A percentile compares a stretch with the other conserved stretches of the same genome.
phyloP scores from a whole-genome alignment of 495 filamentous ascomycete genomes.

The Annulohypoxylon maeteangense region DNA sequence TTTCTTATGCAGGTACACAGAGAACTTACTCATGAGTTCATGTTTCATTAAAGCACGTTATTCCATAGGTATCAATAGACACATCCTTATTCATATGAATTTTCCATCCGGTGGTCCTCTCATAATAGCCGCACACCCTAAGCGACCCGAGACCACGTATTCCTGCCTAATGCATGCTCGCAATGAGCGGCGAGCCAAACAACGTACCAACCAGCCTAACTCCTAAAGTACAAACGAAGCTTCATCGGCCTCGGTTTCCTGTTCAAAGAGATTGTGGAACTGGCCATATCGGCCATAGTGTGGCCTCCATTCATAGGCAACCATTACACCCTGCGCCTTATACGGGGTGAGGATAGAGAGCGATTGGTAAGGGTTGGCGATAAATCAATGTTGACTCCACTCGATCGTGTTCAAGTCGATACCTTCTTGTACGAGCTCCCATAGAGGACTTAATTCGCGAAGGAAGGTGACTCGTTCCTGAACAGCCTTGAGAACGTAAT shows the following conservation, averaged over 20 bases:
- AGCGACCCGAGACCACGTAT: slow-evolving; percentile 8
- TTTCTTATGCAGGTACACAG: not conserved
- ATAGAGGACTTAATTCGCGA: slow-evolving; percentile 93
- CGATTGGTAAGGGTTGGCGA: not conserved
- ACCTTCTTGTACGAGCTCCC: slow-evolving; percentile 98
- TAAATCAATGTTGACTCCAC: slow-evolving; percentile 88
- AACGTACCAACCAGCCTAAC: slow-evolving; percentile 21
- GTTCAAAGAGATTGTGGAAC: slow-evolving; percentile 11
- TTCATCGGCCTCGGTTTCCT: not conserved
- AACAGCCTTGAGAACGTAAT: slow-evolving; percentile 97
- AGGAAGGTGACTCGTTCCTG: slow-evolving; percentile 89
- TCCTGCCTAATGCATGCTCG: slow-evolving; percentile 11
- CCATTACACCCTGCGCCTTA: not conserved
- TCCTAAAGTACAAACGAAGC: slow-evolving; percentile 32
- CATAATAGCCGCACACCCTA: slow-evolving; percentile 8
- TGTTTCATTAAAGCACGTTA: not conserved
- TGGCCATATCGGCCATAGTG: not conserved
- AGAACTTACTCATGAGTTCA: slow-evolving; percentile 25
- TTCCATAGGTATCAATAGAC: slow-evolving; percentile 23
- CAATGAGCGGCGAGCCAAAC: slow-evolving; percentile 24
- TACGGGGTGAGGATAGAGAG: not conserved
- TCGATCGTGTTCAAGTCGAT: slow-evolving; percentile 95
- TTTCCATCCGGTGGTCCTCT: slow-evolving; percentile 22
- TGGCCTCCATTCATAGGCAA: slow-evolving; percentile 13
- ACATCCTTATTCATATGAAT: slow-evolving; percentile 3